Percentiles rank a stretch among this genome's conserved stretches.
Conservation (phyloP, 441 rosid species). For the Breynia disticha region DNA sequence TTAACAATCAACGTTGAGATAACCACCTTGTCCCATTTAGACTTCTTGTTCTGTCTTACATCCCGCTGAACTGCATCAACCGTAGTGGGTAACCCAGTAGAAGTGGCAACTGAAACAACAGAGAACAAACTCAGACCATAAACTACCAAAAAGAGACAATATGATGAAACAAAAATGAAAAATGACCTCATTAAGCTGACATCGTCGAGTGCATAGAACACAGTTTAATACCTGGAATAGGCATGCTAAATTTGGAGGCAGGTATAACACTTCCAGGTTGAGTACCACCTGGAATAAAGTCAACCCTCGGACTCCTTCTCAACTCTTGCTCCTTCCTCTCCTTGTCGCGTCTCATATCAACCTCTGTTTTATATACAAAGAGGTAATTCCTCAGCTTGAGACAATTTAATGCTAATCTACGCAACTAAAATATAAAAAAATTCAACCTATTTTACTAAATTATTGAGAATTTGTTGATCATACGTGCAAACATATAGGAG, state of each 20-base stretch:
- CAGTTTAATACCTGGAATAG: constrained; percentile 44
- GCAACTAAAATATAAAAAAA: neutral
- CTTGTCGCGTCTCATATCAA: constrained; percentile 66
- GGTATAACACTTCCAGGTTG: constrained; percentile 51
- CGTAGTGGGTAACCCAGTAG: constrained; percentile 38
- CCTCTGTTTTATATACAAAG: constrained; percentile 42
- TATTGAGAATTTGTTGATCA: neutral
- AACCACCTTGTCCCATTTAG: constrained; percentile 95
- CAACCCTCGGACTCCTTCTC: constrained; percentile 76
- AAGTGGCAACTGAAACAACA: constrained; percentile 34
- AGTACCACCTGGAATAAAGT: constrained; percentile 53
- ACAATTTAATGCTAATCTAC: neutral
- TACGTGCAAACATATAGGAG: neutral
- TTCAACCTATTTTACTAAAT: too few relatives aligned
- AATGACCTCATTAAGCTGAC: neutral
- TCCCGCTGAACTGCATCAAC: constrained; percentile 47
- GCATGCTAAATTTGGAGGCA: constrained; percentile 49
- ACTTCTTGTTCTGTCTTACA: constrained; percentile 78
- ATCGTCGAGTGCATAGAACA: neutral
- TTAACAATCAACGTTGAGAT: constrained; percentile 7
- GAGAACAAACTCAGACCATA: constrained; percentile 16
- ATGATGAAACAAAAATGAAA: neutral
- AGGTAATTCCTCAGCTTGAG: neutral
- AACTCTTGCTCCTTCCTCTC: constrained; percentile 90
- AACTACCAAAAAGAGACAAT: constrained; percentile 2